A percentile compares a stretch with the other conserved stretches of the same genome.
phyloP scores from a whole-genome alignment of 2,329 filamentous ascomycete genomes.

The Aspergillus niger region DNA sequence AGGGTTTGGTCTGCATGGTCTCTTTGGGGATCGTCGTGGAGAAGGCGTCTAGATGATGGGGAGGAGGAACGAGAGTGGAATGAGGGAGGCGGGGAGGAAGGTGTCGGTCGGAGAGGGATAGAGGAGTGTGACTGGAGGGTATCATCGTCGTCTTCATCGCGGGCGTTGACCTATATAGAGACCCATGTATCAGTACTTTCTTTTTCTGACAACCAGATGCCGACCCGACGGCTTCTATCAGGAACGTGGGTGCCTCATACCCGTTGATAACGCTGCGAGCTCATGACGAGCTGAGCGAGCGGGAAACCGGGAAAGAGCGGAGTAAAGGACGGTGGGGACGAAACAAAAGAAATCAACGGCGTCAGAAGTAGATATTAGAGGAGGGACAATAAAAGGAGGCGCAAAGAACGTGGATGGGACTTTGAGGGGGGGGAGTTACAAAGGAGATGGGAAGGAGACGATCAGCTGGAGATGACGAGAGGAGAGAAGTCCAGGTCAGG shows the following conservation, averaged over 20 bases:
- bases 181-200: conserved; percentile 2
- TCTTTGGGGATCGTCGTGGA: conserved; percentile 54
- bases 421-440: conserved; percentile 26
- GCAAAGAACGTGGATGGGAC: conserved; percentile 25
- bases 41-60: conserved; percentile 55
- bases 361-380: neutral
- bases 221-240: neutral
- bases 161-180: conserved; percentile 44
- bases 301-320: conserved; percentile 19
- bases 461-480: conserved; percentile 15
- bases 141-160: conserved; percentile 47
- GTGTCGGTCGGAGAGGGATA: conserved; percentile 32
- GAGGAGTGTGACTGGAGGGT: conserved; percentile 33
- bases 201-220: neutral
- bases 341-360: conserved; percentile 19
- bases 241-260: conserved; percentile 37
- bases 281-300: conserved; percentile 48
- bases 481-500: conserved; percentile 9
- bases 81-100: conserved; percentile 64
- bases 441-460: conserved; percentile 18
- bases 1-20: conserved; percentile 74
- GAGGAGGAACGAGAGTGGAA: conserved; percentile 85
- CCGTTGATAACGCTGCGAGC: conserved; percentile 53
- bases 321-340: conserved; percentile 7
- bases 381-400: conserved; percentile 20